Evolutionary conservation across 305 asterid species (phyloP).

Genomic region (Solanum aculeatissimum): DNA sequence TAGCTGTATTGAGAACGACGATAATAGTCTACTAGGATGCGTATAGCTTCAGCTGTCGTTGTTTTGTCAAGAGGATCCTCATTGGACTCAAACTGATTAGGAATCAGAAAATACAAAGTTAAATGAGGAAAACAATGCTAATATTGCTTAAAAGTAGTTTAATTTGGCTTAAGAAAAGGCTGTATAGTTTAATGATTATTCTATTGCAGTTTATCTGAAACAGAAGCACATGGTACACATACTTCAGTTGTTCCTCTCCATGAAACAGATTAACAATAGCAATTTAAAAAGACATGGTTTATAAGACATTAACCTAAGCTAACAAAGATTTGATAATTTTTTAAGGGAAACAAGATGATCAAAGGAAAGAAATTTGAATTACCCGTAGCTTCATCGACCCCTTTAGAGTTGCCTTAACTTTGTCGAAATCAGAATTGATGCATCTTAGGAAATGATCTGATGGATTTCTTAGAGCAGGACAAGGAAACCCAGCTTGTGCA

Average conservation of each 20-base stretch:
- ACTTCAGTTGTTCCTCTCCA: not conserved
- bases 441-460: constrained; percentile 92
- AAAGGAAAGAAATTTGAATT: not conserved
- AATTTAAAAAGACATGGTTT: not conserved
- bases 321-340: not conserved
- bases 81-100: constrained; percentile 55
- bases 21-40: constrained; percentile 49
- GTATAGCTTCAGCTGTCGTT: constrained; percentile 82
- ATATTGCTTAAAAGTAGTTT: not conserved
- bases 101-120: not conserved
- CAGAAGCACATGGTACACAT: not conserved
- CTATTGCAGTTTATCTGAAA: not conserved
- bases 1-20: constrained; percentile 53
- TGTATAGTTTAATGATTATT: not conserved
- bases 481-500: constrained; percentile 91
- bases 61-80: constrained; percentile 91
- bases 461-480: constrained; percentile 87
- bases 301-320: not conserved
- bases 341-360: not conserved
- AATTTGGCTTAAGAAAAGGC: not conserved
- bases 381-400: constrained; percentile 96
- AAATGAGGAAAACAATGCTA: not conserved
- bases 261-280: not conserved
- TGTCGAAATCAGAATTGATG: constrained; percentile 87
- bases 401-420: constrained; percentile 91